Evolutionary conservation across 1,139 yeast genomes (phyloP).

Genomic region (Kluyveromyces sp.): DNA sequence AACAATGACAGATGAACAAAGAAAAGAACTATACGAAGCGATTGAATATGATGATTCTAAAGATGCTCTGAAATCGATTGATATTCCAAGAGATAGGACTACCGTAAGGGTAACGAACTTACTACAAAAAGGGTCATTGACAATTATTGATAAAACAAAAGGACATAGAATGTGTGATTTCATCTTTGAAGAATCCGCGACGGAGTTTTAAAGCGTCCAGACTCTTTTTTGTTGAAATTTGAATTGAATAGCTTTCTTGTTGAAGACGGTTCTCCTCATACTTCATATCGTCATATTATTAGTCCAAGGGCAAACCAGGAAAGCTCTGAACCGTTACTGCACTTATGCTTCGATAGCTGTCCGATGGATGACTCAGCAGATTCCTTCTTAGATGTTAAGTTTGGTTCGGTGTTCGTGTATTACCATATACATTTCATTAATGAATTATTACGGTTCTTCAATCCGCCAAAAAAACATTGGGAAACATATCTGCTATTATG

Average conservation of each 20-base stretch:
- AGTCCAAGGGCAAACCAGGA: slow-evolving; percentile 52
- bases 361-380: slow-evolving; percentile 84
- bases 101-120: slow-evolving; percentile 59
- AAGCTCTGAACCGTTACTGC: slow-evolving; percentile 57
- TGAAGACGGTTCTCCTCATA: slow-evolving; percentile 72
- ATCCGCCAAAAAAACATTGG: slow-evolving; percentile 76
- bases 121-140: slow-evolving; percentile 69
- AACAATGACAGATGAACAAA: slow-evolving; percentile 56
- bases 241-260: slow-evolving; percentile 75
- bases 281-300: slow-evolving; percentile 79
- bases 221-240: slow-evolving; percentile 64
- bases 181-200: slow-evolving; percentile 73
- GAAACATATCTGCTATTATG: slow-evolving; percentile 91
- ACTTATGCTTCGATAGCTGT: slow-evolving; percentile 72
- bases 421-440: slow-evolving; percentile 80
- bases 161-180: slow-evolving; percentile 59
- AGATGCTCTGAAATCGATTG: slow-evolving; percentile 44
- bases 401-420: slow-evolving; percentile 82
- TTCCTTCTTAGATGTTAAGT: slow-evolving; percentile 60
- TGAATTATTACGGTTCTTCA: slow-evolving; percentile 65
- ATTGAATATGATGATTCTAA: slow-evolving; percentile 81
- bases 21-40: slow-evolving; percentile 82
- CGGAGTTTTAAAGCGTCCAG: slow-evolving; percentile 73
- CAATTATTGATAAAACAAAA: slow-evolving; percentile 39
- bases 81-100: slow-evolving; percentile 68